These are phyloP conservation scores for Leccinum boreale DNA, from an alignment of 768 basidiomycete genomes.

Conservation along the genomic window DNA sequence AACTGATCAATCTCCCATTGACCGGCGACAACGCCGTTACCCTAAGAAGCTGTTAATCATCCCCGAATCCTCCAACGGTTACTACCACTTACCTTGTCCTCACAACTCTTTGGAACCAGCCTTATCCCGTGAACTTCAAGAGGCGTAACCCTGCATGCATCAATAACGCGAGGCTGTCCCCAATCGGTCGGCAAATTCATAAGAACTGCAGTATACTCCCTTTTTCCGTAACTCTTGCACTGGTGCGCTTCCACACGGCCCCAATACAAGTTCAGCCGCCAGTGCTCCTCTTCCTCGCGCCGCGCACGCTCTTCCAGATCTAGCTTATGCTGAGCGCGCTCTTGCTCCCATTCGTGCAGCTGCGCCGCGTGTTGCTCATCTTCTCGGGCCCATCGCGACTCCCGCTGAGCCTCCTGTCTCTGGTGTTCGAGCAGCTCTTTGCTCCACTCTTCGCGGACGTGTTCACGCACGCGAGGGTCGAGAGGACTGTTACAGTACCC, in stretches of 20 bases:
- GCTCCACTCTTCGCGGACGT: conserved; percentile 20
- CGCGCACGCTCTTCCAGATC: conserved; percentile 17
- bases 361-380: conserved; percentile 7
- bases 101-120: conserved; percentile 19
- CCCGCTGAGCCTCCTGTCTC: conserved; percentile 6
- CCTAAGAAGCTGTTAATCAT: conserved; percentile 8
- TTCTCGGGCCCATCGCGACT: conserved; percentile 20
- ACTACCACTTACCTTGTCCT: conserved; percentile 16
- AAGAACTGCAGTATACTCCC: conserved; percentile 30
- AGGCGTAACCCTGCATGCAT: conserved; percentile 23
- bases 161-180: conserved; percentile 10
- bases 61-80: neutral
- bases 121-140: conserved; percentile 24
- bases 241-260: conserved; percentile 11
- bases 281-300: conserved; percentile 19
- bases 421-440: conserved; percentile 18
- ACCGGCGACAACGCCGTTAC: conserved; percentile 19
- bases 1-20: neutral
- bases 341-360: conserved; percentile 18
- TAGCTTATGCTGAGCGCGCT: conserved; percentile 14
- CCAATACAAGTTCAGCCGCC: conserved; percentile 24
- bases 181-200: conserved; percentile 27
- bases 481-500: conserved; percentile 18
- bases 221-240: conserved; percentile 27
- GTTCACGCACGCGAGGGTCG: conserved; percentile 18